Conservation (phyloP, 148 eudicot species). For the Diospyros kaki region DNA sequence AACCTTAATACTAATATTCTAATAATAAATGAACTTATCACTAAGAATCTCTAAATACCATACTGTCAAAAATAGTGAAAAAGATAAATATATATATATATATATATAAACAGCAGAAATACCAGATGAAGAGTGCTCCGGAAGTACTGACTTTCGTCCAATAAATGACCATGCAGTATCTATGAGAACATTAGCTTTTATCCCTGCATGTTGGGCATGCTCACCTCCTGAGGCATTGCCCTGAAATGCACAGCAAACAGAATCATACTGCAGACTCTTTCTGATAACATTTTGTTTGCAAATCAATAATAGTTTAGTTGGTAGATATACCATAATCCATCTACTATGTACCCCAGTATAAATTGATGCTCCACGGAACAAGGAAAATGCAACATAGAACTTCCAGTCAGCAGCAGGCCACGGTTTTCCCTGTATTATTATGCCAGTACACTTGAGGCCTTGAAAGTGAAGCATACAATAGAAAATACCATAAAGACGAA, state of each 20-base stretch:
- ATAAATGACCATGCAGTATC: constrained; percentile 71
- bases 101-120: constrained; percentile 8
- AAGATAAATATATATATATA: too few species aligned
- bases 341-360: constrained; percentile 82
- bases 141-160: constrained; percentile 58
- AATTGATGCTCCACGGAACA: constrained; percentile 93
- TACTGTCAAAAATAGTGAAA: too few species aligned
- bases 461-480: constrained; percentile 1
- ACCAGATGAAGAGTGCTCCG: constrained; percentile 57
- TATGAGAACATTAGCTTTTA: constrained; percentile 54
- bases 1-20: too few species aligned
- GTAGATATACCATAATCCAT: constrained; percentile 68
- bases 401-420: constrained; percentile 96
- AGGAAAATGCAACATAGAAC: constrained; percentile 86
- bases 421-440: constrained; percentile 66
- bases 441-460: constrained; percentile 9
- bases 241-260: constrained; percentile 30
- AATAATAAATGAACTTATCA: neutral
- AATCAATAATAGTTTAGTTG: neutral
- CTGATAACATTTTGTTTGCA: neutral
- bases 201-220: constrained; percentile 63
- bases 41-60: neutral
- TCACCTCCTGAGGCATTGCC: constrained; percentile 96
- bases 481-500: neutral
- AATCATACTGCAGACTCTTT: neutral